phyloP scores from a whole-genome alignment of 148 eudicot species.

The Heliosperma pusillum region DNA sequence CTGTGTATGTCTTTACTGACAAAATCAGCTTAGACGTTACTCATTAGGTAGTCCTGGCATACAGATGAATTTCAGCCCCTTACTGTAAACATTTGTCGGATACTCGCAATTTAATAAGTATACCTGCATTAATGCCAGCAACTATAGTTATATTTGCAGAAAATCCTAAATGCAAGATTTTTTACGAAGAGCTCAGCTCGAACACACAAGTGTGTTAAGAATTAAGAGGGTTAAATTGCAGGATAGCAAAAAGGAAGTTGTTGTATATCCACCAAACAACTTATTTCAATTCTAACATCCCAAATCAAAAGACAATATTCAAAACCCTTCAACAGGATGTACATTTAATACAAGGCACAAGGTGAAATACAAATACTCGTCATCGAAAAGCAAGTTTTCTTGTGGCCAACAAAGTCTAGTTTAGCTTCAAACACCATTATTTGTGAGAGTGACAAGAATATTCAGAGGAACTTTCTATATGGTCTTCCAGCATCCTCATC shows the following conservation, averaged over 20 bases:
- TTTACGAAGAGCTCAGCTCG: background rate
- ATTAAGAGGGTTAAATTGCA: background rate
- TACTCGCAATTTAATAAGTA: no score
- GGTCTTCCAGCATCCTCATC: conserved; percentile 88
- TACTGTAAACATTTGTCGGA: no score
- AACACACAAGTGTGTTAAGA: background rate
- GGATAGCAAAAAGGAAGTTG: background rate
- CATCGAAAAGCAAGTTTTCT: conserved; percentile 9
- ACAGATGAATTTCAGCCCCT: no score
- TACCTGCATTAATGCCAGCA: no score
- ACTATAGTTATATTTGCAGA: background rate
- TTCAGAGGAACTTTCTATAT: conserved; percentile 60
- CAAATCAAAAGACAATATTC: background rate
- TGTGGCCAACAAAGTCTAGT: conserved; percentile 22
- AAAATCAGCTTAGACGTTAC: no score
- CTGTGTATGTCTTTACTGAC: no score
- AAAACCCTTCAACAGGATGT: background rate
- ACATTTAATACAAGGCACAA: background rate
- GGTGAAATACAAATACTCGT: conserved; percentile 1
- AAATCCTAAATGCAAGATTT: background rate
- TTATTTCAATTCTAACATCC: conserved; percentile 3
- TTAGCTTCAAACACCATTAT: conserved; percentile 30
- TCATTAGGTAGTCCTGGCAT: no score
- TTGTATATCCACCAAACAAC: background rate
- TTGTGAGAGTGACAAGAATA: conserved; percentile 10